A percentile compares a stretch with the other conserved stretches of the same genome.
phyloP scores from a whole-genome alignment of 2,329 filamentous ascomycete species.

The Trichoderma sp. region DNA sequence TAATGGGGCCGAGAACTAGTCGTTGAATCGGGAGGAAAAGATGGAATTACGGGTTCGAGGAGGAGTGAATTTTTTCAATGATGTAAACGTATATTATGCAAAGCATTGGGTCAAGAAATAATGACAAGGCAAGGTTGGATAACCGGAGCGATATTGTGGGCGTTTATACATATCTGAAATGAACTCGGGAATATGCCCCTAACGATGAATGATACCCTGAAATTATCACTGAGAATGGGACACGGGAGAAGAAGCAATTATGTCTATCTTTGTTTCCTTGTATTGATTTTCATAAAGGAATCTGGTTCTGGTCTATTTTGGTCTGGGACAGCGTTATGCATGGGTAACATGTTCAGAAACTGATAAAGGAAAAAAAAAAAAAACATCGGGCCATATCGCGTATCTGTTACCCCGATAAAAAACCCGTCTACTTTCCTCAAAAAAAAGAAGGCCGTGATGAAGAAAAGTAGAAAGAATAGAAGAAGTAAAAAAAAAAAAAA shows the following conservation, averaged over 20 bases:
- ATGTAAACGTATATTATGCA: neutral
- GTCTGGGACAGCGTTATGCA: neutral
- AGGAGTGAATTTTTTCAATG: neutral
- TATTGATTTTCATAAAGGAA: neutral
- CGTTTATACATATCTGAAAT: neutral
- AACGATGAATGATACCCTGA: neutral
- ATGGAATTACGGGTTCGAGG: neutral
- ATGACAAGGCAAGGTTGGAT: neutral
- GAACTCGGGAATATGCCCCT: neutral
- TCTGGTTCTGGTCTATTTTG: constrained; percentile 1
- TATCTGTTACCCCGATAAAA: neutral
- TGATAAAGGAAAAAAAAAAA: neutral
- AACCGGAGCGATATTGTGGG: neutral
- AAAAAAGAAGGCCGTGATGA: neutral
- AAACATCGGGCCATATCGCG: neutral
- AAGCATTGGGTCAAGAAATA: neutral
- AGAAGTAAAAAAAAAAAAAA: neutral
- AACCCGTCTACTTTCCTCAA: neutral
- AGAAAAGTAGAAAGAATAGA: neutral
- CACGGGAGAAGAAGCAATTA: neutral
- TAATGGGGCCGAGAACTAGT: neutral
- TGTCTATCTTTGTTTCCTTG: neutral
- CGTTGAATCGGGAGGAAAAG: neutral
- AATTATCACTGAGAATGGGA: neutral
- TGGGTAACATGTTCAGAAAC: neutral